Evolutionary conservation across 257 asterid genomes (phyloP), one percentile per base, ranked within the genome.

Genomic region (Penstemon newberryi): DNA sequence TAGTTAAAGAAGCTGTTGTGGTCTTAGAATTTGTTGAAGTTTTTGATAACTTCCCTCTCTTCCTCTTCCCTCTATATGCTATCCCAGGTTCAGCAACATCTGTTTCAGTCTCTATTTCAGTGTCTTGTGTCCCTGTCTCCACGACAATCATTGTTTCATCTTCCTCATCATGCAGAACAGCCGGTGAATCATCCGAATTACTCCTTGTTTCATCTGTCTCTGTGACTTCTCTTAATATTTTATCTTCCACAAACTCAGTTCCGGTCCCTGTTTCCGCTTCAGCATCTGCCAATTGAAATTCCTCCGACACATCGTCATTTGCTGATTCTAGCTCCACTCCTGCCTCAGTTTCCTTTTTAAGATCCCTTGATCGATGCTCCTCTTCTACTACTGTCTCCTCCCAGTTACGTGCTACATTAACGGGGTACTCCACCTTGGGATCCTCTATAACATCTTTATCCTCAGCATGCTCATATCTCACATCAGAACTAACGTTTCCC

Each of bases 21-120:
- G 80, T 50, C 77, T 79, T 92, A 45, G 87, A 71, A 61, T 72
- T 71, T 8, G 79, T 75, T 25, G 77, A 51, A 80, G 69, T 84
- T 71, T 82, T 87, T 43, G 85, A 69, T 39, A 78, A 66, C 78
- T 79, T 88, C 62, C 86, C 90, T 74, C 88, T 84, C 86, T 93
- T 93, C 67, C 86, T 79, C 81, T 90, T 93, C 72, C 87, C 95
- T 46, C 81, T 87, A 42, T 82, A 70, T 49, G 78, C 67, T 75
- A 80, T 87, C 70, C 79, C 89, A 15, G 91, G 79, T 41, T 85
- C 96, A 4, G 68, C 75, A 73, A 77, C 75, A 56, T 88, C 91
- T 45, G 81, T 77, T 85, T 90, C 96, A 53, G 91, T 86, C 79
- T 85, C 96, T 84, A 79, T 72, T 78, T 87, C 96, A 51, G 92